Base-by-base conservation (phyloP, 768 basidiomycete genomes). In the Hemileccinum impolitum region DNA sequence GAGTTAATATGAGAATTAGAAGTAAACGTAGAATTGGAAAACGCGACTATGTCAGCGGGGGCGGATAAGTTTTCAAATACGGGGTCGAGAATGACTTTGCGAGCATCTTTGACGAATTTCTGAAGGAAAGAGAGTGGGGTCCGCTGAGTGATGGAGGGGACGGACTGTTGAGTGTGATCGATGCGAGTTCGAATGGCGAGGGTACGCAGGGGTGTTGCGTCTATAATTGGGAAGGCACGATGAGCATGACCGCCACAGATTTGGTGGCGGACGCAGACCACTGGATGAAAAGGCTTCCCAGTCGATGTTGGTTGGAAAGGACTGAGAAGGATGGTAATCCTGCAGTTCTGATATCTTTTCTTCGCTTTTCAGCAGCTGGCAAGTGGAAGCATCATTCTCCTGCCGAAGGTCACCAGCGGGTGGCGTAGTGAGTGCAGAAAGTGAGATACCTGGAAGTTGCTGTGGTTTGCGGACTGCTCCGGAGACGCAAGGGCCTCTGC, bases 271-370 rank as follows among this genome's bases (percentile, higher is more conserved):
- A 32, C 17, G 63, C 72, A 43, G 60, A 88, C 87, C 85, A 56
- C 72, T 70, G 6, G 72, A 70, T 10, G 74, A 70, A 60, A 82
- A 88, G 1, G 77, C 58, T 11, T 74, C 64, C 88, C 87, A 90
- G 54, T 88, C 72, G 39, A 89, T 70, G 28, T 73, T 72, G 48
- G 74, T 62, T 4, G 80, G 79, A 30, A 65, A 58, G 43, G 55
- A 55, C 6, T 79, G 59, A 1, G 61, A 57, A 2, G 78, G 69
- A 19, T 70, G 67, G 30, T 74, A 73, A 46, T 78, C 76, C 0
- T 66, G 61, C 43, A 77, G 67, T 31, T 75, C 72, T 51, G 76
- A 77, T 39, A 85, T 52, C 43, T 55, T 59, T 54, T 72, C 68
- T 30, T 64, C 55, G 10, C 45, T 40, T 55, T 41, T 70, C 59